Conservation (phyloP, 192 early-diverging fungal species). For the Entomortierella parvispora region DNA sequence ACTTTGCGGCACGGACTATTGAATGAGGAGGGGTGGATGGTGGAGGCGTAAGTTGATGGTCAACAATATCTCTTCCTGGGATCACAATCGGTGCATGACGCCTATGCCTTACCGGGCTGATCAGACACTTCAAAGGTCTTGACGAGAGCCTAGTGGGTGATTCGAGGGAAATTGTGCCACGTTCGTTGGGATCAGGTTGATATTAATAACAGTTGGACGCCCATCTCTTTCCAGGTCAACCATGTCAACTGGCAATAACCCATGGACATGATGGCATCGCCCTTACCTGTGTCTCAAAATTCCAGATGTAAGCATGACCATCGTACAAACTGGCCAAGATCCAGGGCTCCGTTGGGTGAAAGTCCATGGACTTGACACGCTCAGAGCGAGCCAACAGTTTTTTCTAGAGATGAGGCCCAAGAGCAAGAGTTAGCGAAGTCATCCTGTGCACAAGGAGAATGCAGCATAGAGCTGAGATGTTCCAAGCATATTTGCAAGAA, state of each 20-base stretch:
- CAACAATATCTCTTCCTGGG: too few relatives aligned
- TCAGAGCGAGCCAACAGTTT: conserved; percentile 84
- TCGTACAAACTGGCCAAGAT: conserved; percentile 96
- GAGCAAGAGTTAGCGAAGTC: neutral
- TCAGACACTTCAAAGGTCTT: conserved; percentile 98
- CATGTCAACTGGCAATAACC: too few relatives aligned
- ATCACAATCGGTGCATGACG: too few relatives aligned
- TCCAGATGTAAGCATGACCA: conserved; percentile 97
- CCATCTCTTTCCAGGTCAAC: too few relatives aligned
- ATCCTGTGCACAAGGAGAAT: neutral
- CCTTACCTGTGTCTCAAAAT: conserved; percentile 93
- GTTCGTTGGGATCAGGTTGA: neutral
- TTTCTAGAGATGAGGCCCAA: conserved; percentile 21
- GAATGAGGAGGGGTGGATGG: neutral
- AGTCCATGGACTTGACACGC: conserved; percentile 98
- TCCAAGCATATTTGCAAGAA: too few relatives aligned
- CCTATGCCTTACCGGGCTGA: conserved; percentile 85
- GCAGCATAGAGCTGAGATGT: neutral
- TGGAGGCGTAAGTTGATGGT: too few relatives aligned
- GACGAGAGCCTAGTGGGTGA: conserved; percentile 74
- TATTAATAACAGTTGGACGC: neutral
- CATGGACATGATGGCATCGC: neutral
- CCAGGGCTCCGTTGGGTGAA: conserved; percentile 99
- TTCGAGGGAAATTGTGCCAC: neutral
- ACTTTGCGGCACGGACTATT: conserved; percentile 95